A percentile compares a stretch with the other conserved stretches of the same genome.
These are phyloP conservation scores for Melastoma candidum DNA, from an alignment of 441 rosid species.

Conservation along the genomic window DNA sequence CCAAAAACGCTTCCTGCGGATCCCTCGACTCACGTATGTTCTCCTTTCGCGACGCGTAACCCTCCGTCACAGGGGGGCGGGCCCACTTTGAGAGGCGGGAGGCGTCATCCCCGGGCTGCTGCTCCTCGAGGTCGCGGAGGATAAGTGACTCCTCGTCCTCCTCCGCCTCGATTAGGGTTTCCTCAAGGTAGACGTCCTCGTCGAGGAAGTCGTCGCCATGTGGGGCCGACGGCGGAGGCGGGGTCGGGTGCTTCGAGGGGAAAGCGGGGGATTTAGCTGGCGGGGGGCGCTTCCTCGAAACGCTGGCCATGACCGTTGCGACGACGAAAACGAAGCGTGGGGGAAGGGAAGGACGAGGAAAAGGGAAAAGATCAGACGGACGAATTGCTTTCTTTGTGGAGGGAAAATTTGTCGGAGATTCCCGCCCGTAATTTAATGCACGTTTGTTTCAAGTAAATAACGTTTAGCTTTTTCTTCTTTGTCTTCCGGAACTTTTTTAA, in stretches of 20 bases:
- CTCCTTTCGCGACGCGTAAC: constrained; percentile 43
- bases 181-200: constrained; percentile 76
- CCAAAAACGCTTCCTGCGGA: not conserved
- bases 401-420: too few species aligned
- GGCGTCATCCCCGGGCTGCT: constrained; percentile 29
- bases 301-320: constrained; percentile 11
- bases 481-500: too few species aligned
- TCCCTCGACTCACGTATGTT: constrained; percentile 43
- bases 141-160: constrained; percentile 67
- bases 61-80: constrained; percentile 59
- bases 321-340: constrained; percentile 15
- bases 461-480: too few species aligned
- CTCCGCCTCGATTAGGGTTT: constrained; percentile 36
- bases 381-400: too few species aligned
- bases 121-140: constrained; percentile 61
- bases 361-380: not conserved
- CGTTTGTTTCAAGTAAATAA: too few species aligned
- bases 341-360: not conserved
- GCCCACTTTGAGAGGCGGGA: constrained; percentile 63
- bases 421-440: too few species aligned
- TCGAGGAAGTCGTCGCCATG: constrained; percentile 70
- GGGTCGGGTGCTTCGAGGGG: constrained; percentile 36
- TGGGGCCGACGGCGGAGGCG: constrained; percentile 15
- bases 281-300: constrained; percentile 57
- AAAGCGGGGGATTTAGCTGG: constrained; percentile 32